Evolutionary conservation across 768 basidiomycete genomes (phyloP), one percentile per base, ranked within the genome.

Genomic region (Boletus sensibilis): DNA sequence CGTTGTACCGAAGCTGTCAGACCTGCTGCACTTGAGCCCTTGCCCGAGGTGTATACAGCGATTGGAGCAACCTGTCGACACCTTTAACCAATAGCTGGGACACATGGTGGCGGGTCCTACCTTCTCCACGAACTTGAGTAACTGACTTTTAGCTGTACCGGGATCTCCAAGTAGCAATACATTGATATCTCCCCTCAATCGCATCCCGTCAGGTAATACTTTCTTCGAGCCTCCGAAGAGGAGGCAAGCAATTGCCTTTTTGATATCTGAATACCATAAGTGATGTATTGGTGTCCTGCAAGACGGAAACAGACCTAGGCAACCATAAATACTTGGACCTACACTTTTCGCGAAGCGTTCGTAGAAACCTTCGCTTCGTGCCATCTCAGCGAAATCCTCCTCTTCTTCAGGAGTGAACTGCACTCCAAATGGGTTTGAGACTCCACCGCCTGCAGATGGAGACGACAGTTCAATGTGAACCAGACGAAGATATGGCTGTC

Each of bases 71-170:
- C 95, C 90, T 93, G 54, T 8, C 44, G 48, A 29, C 52, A 35
- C 59, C 43, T 16, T 60, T 20, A 47, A 35, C 11, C 20, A 54
- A 46, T 46, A 50, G 11, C 23, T 5, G 37, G 29, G 10, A 16
- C 7, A 48, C 44, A 41, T 35, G 31, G 44, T 27, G 40, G 51
- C 12, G 14, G 34, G 10, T 37, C 64, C 29, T 41, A 88, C 87
- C 77, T 98, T 99, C 71, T 99, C 97, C 13, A 98, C 97, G 62
- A 99, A 99, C 67, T 99, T 99, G 58, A 99, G 84, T 64, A 99
- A 77, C 66, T 99, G 97, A 76, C 89, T 92, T 74, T 99, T 99
- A 21, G 97, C 97, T 14, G 97, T 98, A 75, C 97, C 97, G 9
- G 97, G 97, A 71, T 99, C 97, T 72, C 97, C 97, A 29, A 99